Evolutionary conservation across 345 rosid species (phyloP).

Genomic region (Melaleuca quinquenervia): DNA sequence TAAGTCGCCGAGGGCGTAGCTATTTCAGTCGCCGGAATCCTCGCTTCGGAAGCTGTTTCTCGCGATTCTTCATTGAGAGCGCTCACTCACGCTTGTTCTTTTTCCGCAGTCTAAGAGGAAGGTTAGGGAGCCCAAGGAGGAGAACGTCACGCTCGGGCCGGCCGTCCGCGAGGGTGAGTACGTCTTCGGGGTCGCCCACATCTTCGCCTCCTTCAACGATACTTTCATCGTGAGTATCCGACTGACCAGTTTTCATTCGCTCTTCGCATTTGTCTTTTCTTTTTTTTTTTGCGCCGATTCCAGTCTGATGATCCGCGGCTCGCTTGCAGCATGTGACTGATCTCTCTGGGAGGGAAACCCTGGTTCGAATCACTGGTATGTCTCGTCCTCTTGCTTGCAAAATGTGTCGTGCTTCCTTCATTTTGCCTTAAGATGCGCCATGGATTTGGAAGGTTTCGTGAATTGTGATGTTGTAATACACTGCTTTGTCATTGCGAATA

Average conservation of each 20-base stretch:
- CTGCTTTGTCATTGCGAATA: neutral
- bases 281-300: neutral
- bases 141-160: slow-evolving; percentile 70
- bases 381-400: neutral
- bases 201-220: slow-evolving; percentile 83
- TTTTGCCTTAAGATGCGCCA: neutral
- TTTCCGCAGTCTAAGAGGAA: slow-evolving; percentile 53
- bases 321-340: slow-evolving; percentile 76
- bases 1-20: too few species aligned
- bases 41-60: neutral
- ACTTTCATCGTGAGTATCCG: slow-evolving; percentile 66
- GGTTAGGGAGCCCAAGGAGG: slow-evolving; percentile 82
- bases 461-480: neutral
- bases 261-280: neutral
- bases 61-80: neutral
- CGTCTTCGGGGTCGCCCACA: slow-evolving; percentile 81
- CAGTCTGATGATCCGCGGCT: neutral
- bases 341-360: slow-evolving; percentile 83
- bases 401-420: neutral
- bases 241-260: neutral
- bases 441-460: neutral
- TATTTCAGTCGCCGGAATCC: too few species aligned
- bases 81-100: neutral
- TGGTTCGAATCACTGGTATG: slow-evolving; percentile 82
- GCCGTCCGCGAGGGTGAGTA: slow-evolving; percentile 70